Percentiles rank a stretch among this genome's conserved stretches.
phyloP scores from a whole-genome alignment of 164 flowering plant genomes.

The Macadamia integrifolia region DNA sequence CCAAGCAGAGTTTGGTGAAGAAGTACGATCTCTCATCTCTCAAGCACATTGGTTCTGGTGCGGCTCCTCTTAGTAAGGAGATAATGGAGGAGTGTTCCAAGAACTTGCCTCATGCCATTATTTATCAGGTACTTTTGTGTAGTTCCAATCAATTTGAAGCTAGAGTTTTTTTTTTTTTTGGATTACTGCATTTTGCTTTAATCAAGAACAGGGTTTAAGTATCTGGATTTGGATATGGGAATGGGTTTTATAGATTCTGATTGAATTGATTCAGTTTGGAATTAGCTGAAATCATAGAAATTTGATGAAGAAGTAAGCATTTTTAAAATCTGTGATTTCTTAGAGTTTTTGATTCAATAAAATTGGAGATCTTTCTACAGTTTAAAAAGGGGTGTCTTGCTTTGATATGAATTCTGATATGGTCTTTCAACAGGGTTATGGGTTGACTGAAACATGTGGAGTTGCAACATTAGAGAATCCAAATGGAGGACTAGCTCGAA shows the following conservation, averaged over 20 bases:
- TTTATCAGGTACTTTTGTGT: slow-evolving; percentile 48
- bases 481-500: slow-evolving; percentile 25
- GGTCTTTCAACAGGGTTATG: slow-evolving; percentile 66
- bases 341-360: too few species aligned
- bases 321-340: too few species aligned
- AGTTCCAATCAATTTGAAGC: too few species aligned
- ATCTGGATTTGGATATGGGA: too few species aligned
- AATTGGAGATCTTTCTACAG: too few species aligned
- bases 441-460: slow-evolving; percentile 92
- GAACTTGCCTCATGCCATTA: slow-evolving; percentile 39
- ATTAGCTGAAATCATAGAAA: too few species aligned
- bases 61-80: slow-evolving; percentile 82
- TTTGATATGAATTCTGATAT: not conserved
- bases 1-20: slow-evolving; percentile 44
- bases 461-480: slow-evolving; percentile 49
- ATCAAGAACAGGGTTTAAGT: too few species aligned
- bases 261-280: too few species aligned
- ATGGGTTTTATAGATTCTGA: too few species aligned
- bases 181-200: too few species aligned
- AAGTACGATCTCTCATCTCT: slow-evolving; percentile 67
- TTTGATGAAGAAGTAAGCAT: too few species aligned
- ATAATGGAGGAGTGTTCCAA: slow-evolving; percentile 66
- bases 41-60: slow-evolving; percentile 59
- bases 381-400: not conserved
- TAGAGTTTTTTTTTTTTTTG: too few species aligned